These are phyloP conservation scores for Scedosporium dehoogii DNA, from an alignment of 2,329 filamentous ascomycete genomes.

Conservation along the genomic window DNA sequence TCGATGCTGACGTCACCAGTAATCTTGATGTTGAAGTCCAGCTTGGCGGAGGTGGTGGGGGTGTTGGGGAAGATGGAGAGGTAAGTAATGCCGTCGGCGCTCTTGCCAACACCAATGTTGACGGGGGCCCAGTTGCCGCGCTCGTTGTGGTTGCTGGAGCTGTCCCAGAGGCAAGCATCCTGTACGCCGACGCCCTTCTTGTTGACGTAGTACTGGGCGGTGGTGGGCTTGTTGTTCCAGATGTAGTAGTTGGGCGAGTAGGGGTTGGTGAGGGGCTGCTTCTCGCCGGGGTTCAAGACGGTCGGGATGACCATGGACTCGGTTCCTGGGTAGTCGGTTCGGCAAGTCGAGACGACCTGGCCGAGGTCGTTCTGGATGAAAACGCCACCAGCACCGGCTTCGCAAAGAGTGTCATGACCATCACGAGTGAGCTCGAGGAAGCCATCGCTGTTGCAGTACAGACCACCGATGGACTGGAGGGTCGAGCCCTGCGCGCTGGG, in stretches of 20 bases:
- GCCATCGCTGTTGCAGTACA: constrained; percentile 65
- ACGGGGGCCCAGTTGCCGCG: constrained; percentile 81
- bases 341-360: constrained; percentile 65
- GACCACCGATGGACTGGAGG: constrained; percentile 78
- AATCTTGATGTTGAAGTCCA: constrained; percentile 75
- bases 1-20: constrained; percentile 46
- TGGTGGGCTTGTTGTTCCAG: constrained; percentile 66
- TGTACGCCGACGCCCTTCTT: constrained; percentile 56
- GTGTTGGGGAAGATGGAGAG: constrained; percentile 77
- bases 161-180: constrained; percentile 68
- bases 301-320: constrained; percentile 81
- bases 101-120: constrained; percentile 73
- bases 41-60: constrained; percentile 58
- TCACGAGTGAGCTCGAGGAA: constrained; percentile 70
- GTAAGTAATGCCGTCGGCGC: constrained; percentile 55
- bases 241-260: constrained; percentile 62
- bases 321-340: constrained; percentile 90
- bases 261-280: constrained; percentile 63
- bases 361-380: constrained; percentile 65
- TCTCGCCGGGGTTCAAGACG: constrained; percentile 47
- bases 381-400: constrained; percentile 59
- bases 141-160: constrained; percentile 34
- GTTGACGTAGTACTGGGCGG: constrained; percentile 97
- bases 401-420: constrained; percentile 61
- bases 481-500: constrained; percentile 65